phyloP scores from a whole-genome alignment of 208 protist species.

The Trypanosoma avium region DNA sequence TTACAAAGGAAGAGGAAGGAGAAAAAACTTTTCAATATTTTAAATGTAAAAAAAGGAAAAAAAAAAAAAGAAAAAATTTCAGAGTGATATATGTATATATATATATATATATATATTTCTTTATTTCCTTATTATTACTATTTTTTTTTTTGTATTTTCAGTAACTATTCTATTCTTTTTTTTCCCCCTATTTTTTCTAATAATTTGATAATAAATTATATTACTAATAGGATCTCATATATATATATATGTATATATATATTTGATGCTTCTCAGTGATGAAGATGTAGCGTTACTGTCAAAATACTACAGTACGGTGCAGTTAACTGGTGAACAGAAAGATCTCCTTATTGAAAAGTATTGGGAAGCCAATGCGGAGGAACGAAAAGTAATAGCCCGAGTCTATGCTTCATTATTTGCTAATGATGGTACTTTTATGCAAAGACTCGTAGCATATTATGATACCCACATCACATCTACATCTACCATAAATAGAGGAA shows the following conservation, averaged over 20 bases:
- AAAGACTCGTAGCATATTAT: slow-evolving; percentile 66
- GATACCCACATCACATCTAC: slow-evolving; percentile 29
- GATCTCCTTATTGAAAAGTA: slow-evolving; percentile 65
- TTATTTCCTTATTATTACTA: not conserved
- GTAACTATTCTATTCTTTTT: not conserved
- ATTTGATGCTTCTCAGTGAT: slow-evolving; percentile 49
- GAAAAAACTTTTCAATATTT: no score
- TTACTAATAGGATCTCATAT: no score
- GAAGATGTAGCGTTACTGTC: slow-evolving; percentile 60
- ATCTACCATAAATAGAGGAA: not conserved
- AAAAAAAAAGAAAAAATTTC: no score
- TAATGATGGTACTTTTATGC: slow-evolving; percentile 62
- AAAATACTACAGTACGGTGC: slow-evolving; percentile 64
- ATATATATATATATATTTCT: not conserved
- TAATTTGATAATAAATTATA: no score
- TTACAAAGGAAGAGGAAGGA: no score
- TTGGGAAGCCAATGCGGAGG: slow-evolving; percentile 66
- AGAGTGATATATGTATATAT: not conserved
- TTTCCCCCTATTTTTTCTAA: not conserved
- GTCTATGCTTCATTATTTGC: slow-evolving; percentile 75
- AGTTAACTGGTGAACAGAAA: slow-evolving; percentile 62
- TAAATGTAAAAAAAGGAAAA: no score
- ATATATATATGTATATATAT: slow-evolving; percentile 5
- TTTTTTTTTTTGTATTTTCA: not conserved
- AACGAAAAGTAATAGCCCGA: slow-evolving; percentile 66